Evolutionary conservation across 371 early-diverging fungal genomes (phyloP).

Genomic region (Mortierella sp.): DNA sequence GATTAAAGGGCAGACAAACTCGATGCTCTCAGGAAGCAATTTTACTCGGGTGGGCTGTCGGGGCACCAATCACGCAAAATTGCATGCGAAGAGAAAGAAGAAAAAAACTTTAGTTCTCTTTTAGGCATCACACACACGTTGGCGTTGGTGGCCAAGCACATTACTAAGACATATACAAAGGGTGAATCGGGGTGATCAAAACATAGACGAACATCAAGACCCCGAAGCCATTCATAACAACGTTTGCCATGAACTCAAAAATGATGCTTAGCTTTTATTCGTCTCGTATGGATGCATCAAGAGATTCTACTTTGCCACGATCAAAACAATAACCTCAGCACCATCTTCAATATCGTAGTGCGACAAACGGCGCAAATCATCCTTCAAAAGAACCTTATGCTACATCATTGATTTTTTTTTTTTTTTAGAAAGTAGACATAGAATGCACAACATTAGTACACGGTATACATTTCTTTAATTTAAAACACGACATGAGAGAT

Average conservation of each 20-base stretch:
- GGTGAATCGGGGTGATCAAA: too few relatives aligned
- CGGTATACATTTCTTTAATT: too few relatives aligned
- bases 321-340: slow-evolving; percentile 52
- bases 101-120: neutral
- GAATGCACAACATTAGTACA: neutral
- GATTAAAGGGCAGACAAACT: neutral
- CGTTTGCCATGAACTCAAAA: neutral
- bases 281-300: neutral
- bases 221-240: too few relatives aligned
- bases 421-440: neutral
- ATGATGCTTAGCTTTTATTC: neutral
- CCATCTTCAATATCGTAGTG: slow-evolving; percentile 58
- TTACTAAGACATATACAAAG: too few relatives aligned
- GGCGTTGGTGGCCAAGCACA: neutral
- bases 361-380: slow-evolving; percentile 61
- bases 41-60: neutral
- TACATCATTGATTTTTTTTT: too few relatives aligned
- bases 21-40: neutral
- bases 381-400: slow-evolving; percentile 56
- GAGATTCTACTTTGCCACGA: slow-evolving; percentile 4
- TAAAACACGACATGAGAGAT: too few relatives aligned
- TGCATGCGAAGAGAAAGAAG: neutral
- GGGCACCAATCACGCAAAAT: neutral
- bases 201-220: too few relatives aligned
- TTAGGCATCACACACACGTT: too few relatives aligned